Conservation (phyloP, 305 asterid genomes). For the Fraxinus sp. region DNA sequence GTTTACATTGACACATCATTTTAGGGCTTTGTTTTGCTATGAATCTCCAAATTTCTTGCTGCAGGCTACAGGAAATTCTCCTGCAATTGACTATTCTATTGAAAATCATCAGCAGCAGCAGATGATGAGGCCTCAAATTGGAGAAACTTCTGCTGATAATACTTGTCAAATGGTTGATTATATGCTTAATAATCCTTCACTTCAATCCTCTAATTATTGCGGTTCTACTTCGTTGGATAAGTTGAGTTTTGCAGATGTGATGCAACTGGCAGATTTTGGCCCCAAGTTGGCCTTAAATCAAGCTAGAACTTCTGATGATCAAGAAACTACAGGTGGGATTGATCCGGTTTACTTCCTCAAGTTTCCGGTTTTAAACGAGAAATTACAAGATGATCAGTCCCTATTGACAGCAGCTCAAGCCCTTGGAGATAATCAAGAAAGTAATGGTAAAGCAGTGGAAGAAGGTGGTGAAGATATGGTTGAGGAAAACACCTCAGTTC, state of each 20-base stretch:
- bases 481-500: slow-evolving; percentile 28
- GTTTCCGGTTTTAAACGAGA: slow-evolving; percentile 75
- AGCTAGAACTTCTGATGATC: slow-evolving; percentile 32
- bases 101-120: slow-evolving; percentile 31
- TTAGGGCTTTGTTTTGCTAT: slow-evolving; percentile 29
- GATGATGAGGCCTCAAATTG: slow-evolving; percentile 29
- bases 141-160: slow-evolving; percentile 35
- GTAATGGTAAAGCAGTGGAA: slow-evolving; percentile 11
- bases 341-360: slow-evolving; percentile 85
- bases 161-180: slow-evolving; percentile 51
- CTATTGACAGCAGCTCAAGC: slow-evolving; percentile 26
- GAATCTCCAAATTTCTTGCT: slow-evolving; percentile 34
- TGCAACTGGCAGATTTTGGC: slow-evolving; percentile 91
- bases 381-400: slow-evolving; percentile 36
- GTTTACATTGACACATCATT: slow-evolving; percentile 5
- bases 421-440: slow-evolving; percentile 29
- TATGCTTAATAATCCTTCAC: slow-evolving; percentile 44
- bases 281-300: slow-evolving; percentile 62
- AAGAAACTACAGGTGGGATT: slow-evolving; percentile 38
- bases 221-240: slow-evolving; percentile 60
- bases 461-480: slow-evolving; percentile 20
- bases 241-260: slow-evolving; percentile 84
- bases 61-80: slow-evolving; percentile 30
- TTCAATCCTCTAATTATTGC: slow-evolving; percentile 34
- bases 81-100: slow-evolving; percentile 36